Base-by-base conservation (phyloP, 495 filamentous ascomycete genomes). In the Aspergillus conjunctus region DNA sequence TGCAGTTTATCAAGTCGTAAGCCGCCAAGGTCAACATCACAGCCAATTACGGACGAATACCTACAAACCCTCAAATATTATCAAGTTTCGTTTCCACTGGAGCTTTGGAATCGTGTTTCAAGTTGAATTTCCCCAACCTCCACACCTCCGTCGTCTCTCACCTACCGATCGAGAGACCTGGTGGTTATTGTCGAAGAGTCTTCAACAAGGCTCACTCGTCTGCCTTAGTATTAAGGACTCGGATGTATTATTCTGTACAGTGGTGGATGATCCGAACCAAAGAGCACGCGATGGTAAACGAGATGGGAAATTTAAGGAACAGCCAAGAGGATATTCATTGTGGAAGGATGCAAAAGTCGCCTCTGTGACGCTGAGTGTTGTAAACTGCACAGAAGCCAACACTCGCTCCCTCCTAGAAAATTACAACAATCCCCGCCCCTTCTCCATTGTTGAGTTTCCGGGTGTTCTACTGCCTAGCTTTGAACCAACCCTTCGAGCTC, bases 401-500 rank as follows among this genome's bases (percentile, higher is more conserved):
- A 26, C 26, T 26, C 26, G 5, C 2, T 26, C 26, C 34, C 61
- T 81, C 12, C 54, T 74, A 11, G 60, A 72, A 30, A 32, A 55
- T 43, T 66, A 57, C 48, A 48, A 44, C 37, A 9, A 58, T 5
- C 20, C 51, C 4, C 20, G 3, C 10, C 39, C 48, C 51, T 33
- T 71, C 58, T 79, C 73, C 11, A 76, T 91, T 9, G 79, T 91
- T 1, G 90, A 92, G 59, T 91, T 92, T 56, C 88, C 88, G 0
- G 85, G 84, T 9, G 73, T 93, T 4, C 73, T 92, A 1, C 77
- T 91, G 12, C 79, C 84, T 0, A 79, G 88, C 2, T 93, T 93
- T 64, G 74, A 85, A 44, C 83, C 86, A 18, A 87, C 86, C 0
- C 71, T 92, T n/a, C 71, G 75, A 60, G 87, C 85, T 7, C 73